Percentiles rank a stretch among this genome's conserved stretches.
These are phyloP conservation scores for Fraxinus pennsylvanica DNA, from an alignment of 257 asterid species.

Conservation along the genomic window DNA sequence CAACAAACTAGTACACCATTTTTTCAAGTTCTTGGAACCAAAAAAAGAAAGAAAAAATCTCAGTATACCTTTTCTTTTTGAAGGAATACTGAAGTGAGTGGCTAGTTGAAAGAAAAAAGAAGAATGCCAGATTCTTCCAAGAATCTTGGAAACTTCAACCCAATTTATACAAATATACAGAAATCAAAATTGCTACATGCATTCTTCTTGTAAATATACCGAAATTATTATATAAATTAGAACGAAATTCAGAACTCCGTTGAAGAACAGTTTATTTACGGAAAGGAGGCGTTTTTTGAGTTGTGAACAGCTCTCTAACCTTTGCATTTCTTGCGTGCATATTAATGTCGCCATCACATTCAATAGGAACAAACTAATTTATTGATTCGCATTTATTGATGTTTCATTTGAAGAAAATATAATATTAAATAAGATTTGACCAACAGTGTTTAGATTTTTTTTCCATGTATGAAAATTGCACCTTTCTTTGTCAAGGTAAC, in stretches of 20 bases:
- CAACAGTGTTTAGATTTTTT: not conserved
- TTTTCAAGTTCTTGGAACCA: not conserved
- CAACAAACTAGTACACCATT: constrained; percentile 11
- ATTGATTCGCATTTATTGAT: constrained; percentile 27
- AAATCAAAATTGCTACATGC: not conserved
- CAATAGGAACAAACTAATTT: constrained; percentile 21
- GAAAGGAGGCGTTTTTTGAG: constrained; percentile 34
- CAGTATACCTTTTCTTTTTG: constrained; percentile 19
- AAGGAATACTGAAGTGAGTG: not conserved
- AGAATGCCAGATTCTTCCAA: not conserved
- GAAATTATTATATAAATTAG: not conserved
- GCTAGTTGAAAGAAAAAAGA: not conserved
- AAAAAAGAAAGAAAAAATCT: not conserved
- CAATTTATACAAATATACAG: not conserved
- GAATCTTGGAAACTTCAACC: not conserved
- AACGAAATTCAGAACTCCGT: not conserved
- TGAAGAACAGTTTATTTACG: constrained; percentile 30
- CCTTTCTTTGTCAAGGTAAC: too few relatives aligned
- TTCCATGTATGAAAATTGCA: too few relatives aligned
- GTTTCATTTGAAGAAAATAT: constrained; percentile 15
- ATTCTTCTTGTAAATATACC: constrained; percentile 4
- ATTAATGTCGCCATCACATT: constrained; percentile 31
- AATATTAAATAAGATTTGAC: constrained; percentile 17
- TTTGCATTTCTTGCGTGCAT: constrained; percentile 26
- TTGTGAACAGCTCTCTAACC: constrained; percentile 50